Evolutionary conservation across 2,329 filamentous ascomycete genomes (phyloP).

Genomic region (Beauveria rudraprayagi): DNA sequence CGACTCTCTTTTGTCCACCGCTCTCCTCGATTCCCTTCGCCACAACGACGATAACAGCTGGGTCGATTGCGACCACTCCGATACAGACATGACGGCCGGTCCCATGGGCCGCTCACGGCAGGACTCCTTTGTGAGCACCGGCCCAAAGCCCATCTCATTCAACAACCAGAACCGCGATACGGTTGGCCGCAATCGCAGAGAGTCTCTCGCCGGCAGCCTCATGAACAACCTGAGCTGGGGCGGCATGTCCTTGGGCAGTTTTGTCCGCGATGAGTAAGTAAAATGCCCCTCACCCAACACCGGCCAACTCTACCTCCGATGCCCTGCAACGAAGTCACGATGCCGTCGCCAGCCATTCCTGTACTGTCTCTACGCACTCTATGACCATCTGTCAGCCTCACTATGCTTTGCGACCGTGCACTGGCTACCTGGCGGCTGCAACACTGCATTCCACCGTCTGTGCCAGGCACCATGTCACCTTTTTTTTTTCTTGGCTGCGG

Average conservation of each 20-base stretch:
- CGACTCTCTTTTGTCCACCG: conserved; percentile 17
- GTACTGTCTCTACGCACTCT: background rate
- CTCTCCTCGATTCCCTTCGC: conserved; percentile 18
- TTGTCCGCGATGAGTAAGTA: conserved; percentile 94
- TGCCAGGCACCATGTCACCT: background rate
- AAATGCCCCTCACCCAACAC: conserved; percentile 10
- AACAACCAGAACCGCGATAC: conserved; percentile 55
- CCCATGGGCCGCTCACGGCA: conserved; percentile 49
- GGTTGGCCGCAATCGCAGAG: conserved; percentile 49
- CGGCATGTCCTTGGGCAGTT: conserved; percentile 90
- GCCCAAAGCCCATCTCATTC: conserved; percentile 60
- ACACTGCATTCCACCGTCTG: background rate
- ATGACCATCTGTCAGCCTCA: background rate
- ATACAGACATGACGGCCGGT: conserved; percentile 49
- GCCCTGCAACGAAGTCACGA: conserved; percentile 15
- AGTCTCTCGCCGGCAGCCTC: conserved; percentile 55
- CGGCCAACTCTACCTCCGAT: conserved; percentile 12
- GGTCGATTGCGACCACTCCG: conserved; percentile 19
- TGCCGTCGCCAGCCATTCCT: background rate
- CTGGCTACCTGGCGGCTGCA: background rate
- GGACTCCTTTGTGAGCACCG: conserved; percentile 58
- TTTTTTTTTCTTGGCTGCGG: conserved; percentile 8
- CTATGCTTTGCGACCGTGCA: background rate
- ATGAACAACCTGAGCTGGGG: conserved; percentile 94
- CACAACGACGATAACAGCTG: conserved; percentile 19